A percentile compares a stretch with the other conserved stretches of the same genome.
Conservation (phyloP, 1,139 yeast genomes). For the Candida dubliniensis region DNA sequence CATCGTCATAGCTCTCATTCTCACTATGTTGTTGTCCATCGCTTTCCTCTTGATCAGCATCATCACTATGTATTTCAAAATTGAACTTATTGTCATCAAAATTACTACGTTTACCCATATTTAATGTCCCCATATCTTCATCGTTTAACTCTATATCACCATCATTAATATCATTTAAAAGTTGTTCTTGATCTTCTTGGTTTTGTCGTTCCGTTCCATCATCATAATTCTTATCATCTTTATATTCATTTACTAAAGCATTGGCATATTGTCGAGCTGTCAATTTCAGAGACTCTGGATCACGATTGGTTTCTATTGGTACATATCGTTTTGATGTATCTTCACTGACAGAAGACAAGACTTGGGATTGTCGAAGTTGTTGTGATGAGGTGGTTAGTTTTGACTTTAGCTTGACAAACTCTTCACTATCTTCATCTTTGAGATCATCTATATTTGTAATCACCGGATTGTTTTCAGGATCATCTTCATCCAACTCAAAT, state of each 20-base stretch:
- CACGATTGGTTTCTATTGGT: conserved; percentile 11
- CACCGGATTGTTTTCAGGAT: conserved; percentile 22
- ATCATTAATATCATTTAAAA: conserved; percentile 8
- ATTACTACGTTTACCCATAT: conserved; percentile 5
- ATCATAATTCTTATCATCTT: conserved; percentile 14
- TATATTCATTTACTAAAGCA: conserved; percentile 12
- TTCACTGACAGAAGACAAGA: too few species aligned
- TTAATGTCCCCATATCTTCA: conserved; percentile 17
- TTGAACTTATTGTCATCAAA: conserved; percentile 9
- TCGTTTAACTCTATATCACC: conserved; percentile 21
- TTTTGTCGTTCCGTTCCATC: conserved; percentile 14
- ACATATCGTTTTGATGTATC: conserved; percentile 13
- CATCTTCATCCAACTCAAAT: conserved; percentile 15
- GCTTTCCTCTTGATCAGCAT: conserved; percentile 15
- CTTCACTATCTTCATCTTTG: conserved; percentile 1
- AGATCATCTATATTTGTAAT: conserved; percentile 21
- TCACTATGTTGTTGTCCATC: neutral
- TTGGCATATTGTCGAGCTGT: conserved; percentile 9
- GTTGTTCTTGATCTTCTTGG: neutral
- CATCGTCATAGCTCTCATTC: neutral
- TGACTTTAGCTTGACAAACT: neutral
- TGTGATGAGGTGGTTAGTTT: neutral
- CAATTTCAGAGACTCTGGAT: conserved; percentile 4
- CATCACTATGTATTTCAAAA: conserved; percentile 20
- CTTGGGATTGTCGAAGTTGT: too few species aligned